Evolutionary conservation across 306 rosid species (phyloP), one percentile per base, ranked within the genome.

Genomic region (Prunus mira): DNA sequence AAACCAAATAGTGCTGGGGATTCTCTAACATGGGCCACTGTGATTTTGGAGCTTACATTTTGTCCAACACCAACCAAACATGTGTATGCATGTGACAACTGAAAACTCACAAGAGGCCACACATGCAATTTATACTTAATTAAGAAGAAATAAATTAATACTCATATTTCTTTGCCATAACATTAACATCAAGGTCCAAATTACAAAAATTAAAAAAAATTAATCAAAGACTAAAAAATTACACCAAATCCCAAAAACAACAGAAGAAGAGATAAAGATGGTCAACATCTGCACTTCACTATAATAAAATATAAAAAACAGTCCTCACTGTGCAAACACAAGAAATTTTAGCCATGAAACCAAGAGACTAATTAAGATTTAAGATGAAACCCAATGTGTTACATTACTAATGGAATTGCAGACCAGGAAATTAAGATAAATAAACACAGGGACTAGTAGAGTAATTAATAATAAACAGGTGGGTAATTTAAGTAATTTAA

Each of bases 1-100:
- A 27, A 45, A 32, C 14, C 67, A 76, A 76, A 22, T 50, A 30
- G 66, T 57, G 54, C 27, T 65, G 70, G 73, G 69, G 55, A 70
- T 70, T 71, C 60, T 28, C 47, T 76, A 71, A 81, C 73, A 71
- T 25, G 80, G 55, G 76, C 51, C 28, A 43, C 43, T 52, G 56
- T 32, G 28, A 64, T 47, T 38, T 25, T 57, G 2, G 28, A 50
- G 19, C 60, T n/a, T 46, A 58, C 65, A 20, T 9, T 74, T 65
- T 65, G 75, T 79, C 65, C 32, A 66, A 4, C 72, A 71, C 62
- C 82, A 61, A 67, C 71, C 72, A 75, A 66, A 73, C 83, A 83
- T 65, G 86, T 79, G 86, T 69, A 15, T 0, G 73, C 84, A 83
- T 76, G 87, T 80, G 79, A 76, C 63, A 65, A n/a, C 63, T 41